These are phyloP conservation scores for Urochloa ruziziensis DNA, from an alignment of 176 grass and related monocot genomes.

Conservation along the genomic window DNA sequence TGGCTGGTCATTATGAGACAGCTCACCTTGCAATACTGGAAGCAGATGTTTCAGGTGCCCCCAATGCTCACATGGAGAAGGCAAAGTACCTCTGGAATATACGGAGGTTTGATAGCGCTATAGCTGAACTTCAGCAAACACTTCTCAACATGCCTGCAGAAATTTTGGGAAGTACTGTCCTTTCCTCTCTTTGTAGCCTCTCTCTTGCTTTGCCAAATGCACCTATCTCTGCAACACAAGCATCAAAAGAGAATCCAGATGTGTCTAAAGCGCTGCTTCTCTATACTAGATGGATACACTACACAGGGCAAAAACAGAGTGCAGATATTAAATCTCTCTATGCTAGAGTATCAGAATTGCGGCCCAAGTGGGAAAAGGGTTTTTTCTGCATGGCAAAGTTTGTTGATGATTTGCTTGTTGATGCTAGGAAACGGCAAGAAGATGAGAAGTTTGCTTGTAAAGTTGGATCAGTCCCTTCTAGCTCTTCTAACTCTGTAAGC, in stretches of 20 bases:
- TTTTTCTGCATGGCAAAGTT: slow-evolving; percentile 98
- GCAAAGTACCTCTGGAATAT: slow-evolving; percentile 91
- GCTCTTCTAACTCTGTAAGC: slow-evolving; percentile 47
- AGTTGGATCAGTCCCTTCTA: slow-evolving; percentile 38
- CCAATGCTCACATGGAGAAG: slow-evolving; percentile 89
- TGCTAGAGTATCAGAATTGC: slow-evolving; percentile 78
- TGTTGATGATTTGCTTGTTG: slow-evolving; percentile 89
- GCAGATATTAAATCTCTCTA: slow-evolving; percentile 78
- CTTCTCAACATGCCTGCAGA: slow-evolving; percentile 83
- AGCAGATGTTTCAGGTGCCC: slow-evolving; percentile 80
- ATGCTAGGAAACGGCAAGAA: slow-evolving; percentile 93
- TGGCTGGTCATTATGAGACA: slow-evolving; percentile 87
- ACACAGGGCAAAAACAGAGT: slow-evolving; percentile 91
- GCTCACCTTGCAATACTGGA: slow-evolving; percentile 91
- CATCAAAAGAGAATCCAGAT: slow-evolving; percentile 76
- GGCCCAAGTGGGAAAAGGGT: slow-evolving; percentile 92
- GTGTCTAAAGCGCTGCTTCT: slow-evolving; percentile 92
- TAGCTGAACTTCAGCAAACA: slow-evolving; percentile 93
- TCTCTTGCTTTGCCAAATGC: slow-evolving; percentile 87
- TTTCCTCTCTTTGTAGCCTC: slow-evolving; percentile 81
- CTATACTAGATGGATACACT: slow-evolving; percentile 98
- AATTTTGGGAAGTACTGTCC: slow-evolving; percentile 53
- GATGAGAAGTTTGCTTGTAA: slow-evolving; percentile 55
- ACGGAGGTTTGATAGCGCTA: slow-evolving; percentile 86
- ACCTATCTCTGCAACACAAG: slow-evolving; percentile 64